These are phyloP conservation scores for Bacterosira constricta DNA, from an alignment of 108 stramenopile species.

Conservation along the genomic window DNA sequence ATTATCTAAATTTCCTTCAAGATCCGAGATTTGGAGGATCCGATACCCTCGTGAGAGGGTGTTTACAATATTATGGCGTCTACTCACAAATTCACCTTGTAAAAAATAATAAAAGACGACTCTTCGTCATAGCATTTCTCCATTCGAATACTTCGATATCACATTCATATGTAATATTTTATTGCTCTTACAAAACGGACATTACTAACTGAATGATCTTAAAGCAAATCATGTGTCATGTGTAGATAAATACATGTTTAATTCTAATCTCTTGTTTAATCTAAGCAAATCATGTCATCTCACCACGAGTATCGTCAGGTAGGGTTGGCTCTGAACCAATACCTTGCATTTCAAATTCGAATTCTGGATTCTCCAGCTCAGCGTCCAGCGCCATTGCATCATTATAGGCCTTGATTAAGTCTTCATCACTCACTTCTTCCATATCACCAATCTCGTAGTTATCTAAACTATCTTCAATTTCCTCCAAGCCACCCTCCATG, in stretches of 20 bases:
- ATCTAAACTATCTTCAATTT: slow-evolving; percentile 39
- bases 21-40: too few species aligned
- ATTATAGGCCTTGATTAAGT: slow-evolving; percentile 51
- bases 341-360: slow-evolving; percentile 23
- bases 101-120: too few species aligned
- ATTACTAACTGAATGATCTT: too few species aligned
- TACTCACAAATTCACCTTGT: too few species aligned
- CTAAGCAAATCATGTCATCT: too few species aligned
- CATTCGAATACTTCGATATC: neutral
- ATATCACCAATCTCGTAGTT: slow-evolving; percentile 42
- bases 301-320: neutral
- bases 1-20: too few species aligned
- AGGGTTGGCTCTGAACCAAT: neutral
- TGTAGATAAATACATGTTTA: too few species aligned
- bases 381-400: slow-evolving; percentile 41
- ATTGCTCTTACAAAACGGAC: neutral
- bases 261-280: too few species aligned
- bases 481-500: slow-evolving; percentile 50
- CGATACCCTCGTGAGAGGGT: too few species aligned
- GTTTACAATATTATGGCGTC: too few species aligned
- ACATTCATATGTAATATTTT: neutral
- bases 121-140: too few species aligned
- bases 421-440: slow-evolving; percentile 43
- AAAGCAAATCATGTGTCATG: too few species aligned
- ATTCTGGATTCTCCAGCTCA: slow-evolving; percentile 27